These are phyloP conservation scores for Periconia macrospinosa DNA, from an alignment of 2,329 filamentous ascomycete genomes.

Conservation along the genomic window DNA sequence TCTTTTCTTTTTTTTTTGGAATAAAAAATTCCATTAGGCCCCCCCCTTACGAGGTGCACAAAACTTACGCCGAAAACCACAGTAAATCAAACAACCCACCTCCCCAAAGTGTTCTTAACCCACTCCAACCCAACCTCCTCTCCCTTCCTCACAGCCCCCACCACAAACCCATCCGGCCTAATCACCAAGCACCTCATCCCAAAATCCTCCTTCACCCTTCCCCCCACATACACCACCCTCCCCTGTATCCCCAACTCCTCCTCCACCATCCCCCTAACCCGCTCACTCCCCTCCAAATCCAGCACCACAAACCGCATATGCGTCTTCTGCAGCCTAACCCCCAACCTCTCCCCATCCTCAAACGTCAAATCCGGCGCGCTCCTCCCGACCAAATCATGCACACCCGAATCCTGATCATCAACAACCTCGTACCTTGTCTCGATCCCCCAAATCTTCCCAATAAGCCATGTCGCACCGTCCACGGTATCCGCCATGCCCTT, in stretches of 20 bases:
- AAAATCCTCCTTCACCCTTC: neutral
- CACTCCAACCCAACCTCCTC: neutral
- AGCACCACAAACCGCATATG: neutral
- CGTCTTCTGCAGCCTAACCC: neutral
- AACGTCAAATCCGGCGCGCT: constrained; percentile 2
- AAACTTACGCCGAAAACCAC: too few relatives aligned
- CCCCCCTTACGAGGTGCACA: too few relatives aligned
- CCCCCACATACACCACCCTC: neutral
- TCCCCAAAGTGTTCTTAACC: neutral
- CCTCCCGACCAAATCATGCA: neutral
- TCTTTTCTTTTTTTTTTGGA: too few relatives aligned
- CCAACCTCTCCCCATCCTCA: neutral
- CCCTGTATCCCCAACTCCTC: neutral
- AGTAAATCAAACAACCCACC: neutral
- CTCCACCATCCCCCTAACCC: neutral
- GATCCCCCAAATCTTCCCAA: neutral
- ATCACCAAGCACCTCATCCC: neutral
- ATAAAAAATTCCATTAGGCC: too few relatives aligned
- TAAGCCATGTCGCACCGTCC: neutral
- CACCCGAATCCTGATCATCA: neutral
- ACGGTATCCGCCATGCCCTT: neutral
- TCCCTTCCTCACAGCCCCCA: neutral
- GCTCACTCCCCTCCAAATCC: neutral
- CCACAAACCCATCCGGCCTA: neutral
- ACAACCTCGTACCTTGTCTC: neutral